Percentiles rank a stretch among this genome's conserved stretches.
Evolutionary conservation across 495 filamentous ascomycete genomes (phyloP).

Genomic region (Penicillium argentinense): DNA sequence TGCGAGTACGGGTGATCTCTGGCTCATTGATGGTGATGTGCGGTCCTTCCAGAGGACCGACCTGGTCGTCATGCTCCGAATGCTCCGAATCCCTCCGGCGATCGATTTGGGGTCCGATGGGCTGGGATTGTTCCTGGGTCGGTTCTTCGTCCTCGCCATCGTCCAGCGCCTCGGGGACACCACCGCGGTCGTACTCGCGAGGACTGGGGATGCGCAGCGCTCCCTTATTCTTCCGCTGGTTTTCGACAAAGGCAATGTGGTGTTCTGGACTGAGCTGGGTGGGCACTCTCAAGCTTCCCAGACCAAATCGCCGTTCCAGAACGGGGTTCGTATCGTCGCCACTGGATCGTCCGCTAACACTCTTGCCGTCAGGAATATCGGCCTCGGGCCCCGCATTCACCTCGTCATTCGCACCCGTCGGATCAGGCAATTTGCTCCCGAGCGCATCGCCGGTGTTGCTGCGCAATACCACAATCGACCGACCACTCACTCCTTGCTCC

Average conservation of each 20-base stretch:
- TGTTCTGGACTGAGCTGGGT: slow-evolving; percentile 62
- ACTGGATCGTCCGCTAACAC: slow-evolving; percentile 15
- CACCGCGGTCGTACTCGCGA: slow-evolving; percentile 78
- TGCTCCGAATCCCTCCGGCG: slow-evolving; percentile 18
- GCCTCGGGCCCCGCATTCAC: slow-evolving; percentile 22
- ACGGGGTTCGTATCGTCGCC: slow-evolving; percentile 19
- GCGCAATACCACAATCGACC: slow-evolving; percentile 73
- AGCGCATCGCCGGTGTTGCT: slow-evolving; percentile 37
- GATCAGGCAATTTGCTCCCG: slow-evolving; percentile 22
- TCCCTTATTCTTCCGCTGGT: slow-evolving; percentile 73
- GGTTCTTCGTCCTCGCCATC: slow-evolving; percentile 44
- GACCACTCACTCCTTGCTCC: slow-evolving; percentile 68
- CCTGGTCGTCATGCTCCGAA: slow-evolving; percentile 24
- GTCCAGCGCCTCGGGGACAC: slow-evolving; percentile 62
- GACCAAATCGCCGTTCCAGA: slow-evolving; percentile 17
- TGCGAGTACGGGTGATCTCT: slow-evolving; percentile 35
- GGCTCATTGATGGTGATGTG: slow-evolving; percentile 68
- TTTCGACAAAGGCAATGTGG: slow-evolving; percentile 82
- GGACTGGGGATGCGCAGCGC: slow-evolving; percentile 84
- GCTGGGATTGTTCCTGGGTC: slow-evolving; percentile 12
- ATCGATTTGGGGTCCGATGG: slow-evolving; percentile 12
- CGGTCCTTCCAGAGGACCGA: slow-evolving; percentile 40
- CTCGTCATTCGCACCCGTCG: slow-evolving; percentile 16
- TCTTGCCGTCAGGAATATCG: slow-evolving; percentile 22
- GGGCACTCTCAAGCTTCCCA: slow-evolving; percentile 46